Percentiles rank a stretch among this genome's conserved stretches.
These are phyloP conservation scores for Sporothrix curviconia DNA, from an alignment of 2,329 filamentous ascomycete genomes.

Conservation along the genomic window DNA sequence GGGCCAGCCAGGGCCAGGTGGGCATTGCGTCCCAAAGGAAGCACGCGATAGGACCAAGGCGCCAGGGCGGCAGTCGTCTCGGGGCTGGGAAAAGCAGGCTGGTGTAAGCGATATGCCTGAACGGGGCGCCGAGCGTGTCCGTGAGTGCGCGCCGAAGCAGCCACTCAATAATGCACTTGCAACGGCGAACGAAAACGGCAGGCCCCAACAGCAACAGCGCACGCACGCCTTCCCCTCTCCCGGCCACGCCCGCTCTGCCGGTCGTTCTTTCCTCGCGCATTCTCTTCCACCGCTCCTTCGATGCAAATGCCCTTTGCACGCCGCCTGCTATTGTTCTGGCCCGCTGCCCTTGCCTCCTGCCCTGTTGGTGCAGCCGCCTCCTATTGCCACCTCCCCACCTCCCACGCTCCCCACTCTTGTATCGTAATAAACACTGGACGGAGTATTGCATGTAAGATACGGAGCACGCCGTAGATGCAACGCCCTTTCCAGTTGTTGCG, in stretches of 20 bases:
- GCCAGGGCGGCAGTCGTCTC: neutral
- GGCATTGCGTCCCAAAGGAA: neutral
- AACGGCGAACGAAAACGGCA: neutral
- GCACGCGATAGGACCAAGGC: neutral
- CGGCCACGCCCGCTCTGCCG: conserved; percentile 7
- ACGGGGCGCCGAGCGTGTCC: neutral
- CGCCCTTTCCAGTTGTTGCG: conserved; percentile 4
- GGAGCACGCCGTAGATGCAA: neutral
- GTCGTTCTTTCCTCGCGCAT: conserved; percentile 3
- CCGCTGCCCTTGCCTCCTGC: conserved; percentile 1
- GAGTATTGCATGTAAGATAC: no score
- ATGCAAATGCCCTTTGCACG: conserved; percentile 10
- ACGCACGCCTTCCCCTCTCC: neutral
- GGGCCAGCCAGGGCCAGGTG: no score
- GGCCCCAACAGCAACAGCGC: neutral
- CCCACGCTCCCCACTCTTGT: neutral
- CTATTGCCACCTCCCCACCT: neutral
- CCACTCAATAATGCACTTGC: neutral
- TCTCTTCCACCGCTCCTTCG: conserved; percentile 14
- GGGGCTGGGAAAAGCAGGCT: neutral
- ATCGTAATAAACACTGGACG: no score
- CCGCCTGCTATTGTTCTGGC: neutral
- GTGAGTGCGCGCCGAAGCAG: neutral
- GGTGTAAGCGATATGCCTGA: neutral
- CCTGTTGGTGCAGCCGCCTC: no score